Evolutionary conservation across 2,329 filamentous ascomycete species (phyloP).

Genomic region (Xylaria sp.): DNA sequence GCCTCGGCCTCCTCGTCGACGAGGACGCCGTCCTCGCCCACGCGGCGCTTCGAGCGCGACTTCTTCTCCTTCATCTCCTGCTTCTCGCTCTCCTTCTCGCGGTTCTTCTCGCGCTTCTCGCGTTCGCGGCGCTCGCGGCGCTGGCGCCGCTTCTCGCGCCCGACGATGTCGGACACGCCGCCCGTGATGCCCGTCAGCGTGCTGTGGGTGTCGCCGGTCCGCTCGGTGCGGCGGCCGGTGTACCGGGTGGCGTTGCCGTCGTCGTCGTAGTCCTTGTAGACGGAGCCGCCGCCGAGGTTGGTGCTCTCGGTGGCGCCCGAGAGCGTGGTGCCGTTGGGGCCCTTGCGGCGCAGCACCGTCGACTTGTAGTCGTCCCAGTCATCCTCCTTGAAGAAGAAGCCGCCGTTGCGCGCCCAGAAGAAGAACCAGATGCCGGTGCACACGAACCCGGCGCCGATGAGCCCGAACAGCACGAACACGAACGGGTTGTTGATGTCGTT

Average conservation of each 20-base stretch:
- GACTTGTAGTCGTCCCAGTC: constrained; percentile 99
- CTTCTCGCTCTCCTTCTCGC: constrained; percentile 46
- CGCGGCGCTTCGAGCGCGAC: constrained; percentile 43
- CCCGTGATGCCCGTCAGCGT: constrained; percentile 61
- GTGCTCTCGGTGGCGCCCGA: constrained; percentile 82
- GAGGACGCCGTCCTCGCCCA: constrained; percentile 63
- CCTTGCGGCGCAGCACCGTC: constrained; percentile 85
- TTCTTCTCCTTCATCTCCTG: constrained; percentile 45
- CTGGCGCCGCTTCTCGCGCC: constrained; percentile 59
- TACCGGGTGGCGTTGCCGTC: constrained; percentile 46
- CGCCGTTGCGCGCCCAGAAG: constrained; percentile 96
- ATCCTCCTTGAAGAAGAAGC: constrained; percentile 79
- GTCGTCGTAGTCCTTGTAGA: constrained; percentile 73
- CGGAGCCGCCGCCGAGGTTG: constrained; percentile 82
- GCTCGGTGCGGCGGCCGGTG: constrained; percentile 44
- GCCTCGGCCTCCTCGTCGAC: constrained; percentile 67
- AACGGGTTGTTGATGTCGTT: constrained; percentile 66
- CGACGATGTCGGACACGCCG: constrained; percentile 57
- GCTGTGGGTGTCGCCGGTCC: constrained; percentile 49
- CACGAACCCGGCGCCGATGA: constrained; percentile 79
- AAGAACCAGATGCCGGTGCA: constrained; percentile 90
- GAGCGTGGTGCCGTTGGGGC: constrained; percentile 84
- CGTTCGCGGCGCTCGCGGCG: constrained; percentile 56
- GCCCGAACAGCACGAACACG: constrained; percentile 82
- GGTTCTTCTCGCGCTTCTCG: constrained; percentile 46